phyloP scores from a whole-genome alignment of 495 filamentous ascomycete species.

The Thozetella sp. region DNA sequence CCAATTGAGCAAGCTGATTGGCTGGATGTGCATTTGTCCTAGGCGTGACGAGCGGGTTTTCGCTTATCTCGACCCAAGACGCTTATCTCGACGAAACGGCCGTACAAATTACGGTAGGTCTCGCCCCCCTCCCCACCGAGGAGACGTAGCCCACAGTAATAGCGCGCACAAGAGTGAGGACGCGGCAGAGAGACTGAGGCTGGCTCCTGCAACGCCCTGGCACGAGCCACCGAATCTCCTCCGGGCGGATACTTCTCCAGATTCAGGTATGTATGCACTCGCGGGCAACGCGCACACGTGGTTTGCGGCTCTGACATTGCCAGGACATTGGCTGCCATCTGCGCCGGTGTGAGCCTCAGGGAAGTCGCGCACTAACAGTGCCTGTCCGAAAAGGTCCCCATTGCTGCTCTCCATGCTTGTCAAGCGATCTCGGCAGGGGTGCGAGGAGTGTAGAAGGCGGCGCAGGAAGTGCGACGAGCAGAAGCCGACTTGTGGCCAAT shows the following conservation, averaged over 20 bases:
- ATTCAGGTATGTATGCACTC: not conserved
- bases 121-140: too few relatives aligned
- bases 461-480: conserved; percentile 18
- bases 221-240: not conserved
- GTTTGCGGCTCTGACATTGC: not conserved
- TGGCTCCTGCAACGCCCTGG: not conserved
- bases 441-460: conserved; percentile 18
- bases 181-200: not conserved
- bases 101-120: too few relatives aligned
- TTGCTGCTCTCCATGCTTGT: not conserved
- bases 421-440: conserved; percentile 18
- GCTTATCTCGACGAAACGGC: too few relatives aligned
- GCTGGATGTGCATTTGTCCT: too few relatives aligned
- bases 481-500: conserved; percentile 16
- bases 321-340: too few relatives aligned
- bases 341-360: too few relatives aligned
- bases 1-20: too few relatives aligned
- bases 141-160: too few relatives aligned
- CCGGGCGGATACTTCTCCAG: not conserved
- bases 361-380: too few relatives aligned
- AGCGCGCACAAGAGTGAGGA: not conserved
- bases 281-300: not conserved
- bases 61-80: too few relatives aligned
- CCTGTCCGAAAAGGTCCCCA: too few relatives aligned
- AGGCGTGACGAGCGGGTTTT: too few relatives aligned